Evolutionary conservation across 768 basidiomycete species (phyloP).

Genomic region (Daedaleopsis nitida): DNA sequence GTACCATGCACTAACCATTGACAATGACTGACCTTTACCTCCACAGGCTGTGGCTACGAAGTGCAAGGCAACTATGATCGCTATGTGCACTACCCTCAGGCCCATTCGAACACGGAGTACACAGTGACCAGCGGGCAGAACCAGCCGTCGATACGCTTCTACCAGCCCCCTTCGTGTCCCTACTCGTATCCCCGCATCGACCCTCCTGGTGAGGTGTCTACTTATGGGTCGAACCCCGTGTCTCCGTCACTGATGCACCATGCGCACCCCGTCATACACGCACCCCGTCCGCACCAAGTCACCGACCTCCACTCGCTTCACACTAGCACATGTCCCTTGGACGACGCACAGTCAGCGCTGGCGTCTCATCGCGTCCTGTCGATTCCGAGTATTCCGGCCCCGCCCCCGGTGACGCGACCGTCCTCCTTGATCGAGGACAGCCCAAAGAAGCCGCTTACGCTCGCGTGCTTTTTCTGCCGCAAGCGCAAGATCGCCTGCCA

Average conservation of each 20-base stretch:
- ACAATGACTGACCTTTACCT: not conserved
- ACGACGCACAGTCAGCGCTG: conserved; percentile 1
- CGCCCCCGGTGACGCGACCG: conserved; percentile 18
- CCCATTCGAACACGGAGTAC: conserved; percentile 6
- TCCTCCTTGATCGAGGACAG: conserved; percentile 29
- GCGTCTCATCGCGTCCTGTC: conserved; percentile 17
- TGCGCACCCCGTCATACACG: conserved; percentile 14
- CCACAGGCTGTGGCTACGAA: conserved; percentile 5
- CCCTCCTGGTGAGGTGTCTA: conserved; percentile 3
- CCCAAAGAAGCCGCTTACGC: conserved; percentile 39
- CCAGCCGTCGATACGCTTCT: conserved; percentile 6
- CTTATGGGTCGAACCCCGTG: conserved; percentile 4
- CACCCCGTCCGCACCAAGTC: conserved; percentile 18
- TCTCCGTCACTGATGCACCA: not conserved
- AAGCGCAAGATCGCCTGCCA: conserved; percentile 44
- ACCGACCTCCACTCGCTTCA: conserved; percentile 12
- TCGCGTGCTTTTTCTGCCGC: conserved; percentile 43
- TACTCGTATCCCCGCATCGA: conserved; percentile 18
- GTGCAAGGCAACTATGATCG: not conserved
- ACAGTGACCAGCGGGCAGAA: not conserved
- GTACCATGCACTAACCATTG: not conserved
- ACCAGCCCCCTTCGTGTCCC: conserved; percentile 10
- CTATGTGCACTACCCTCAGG: not conserved
- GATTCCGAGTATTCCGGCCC: conserved; percentile 17
- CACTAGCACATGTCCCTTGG: conserved; percentile 5